Percentiles rank a stretch among this genome's conserved stretches.
Evolutionary conservation across 2,329 filamentous ascomycete genomes (phyloP).

Genomic region (Aspergillus fructus): DNA sequence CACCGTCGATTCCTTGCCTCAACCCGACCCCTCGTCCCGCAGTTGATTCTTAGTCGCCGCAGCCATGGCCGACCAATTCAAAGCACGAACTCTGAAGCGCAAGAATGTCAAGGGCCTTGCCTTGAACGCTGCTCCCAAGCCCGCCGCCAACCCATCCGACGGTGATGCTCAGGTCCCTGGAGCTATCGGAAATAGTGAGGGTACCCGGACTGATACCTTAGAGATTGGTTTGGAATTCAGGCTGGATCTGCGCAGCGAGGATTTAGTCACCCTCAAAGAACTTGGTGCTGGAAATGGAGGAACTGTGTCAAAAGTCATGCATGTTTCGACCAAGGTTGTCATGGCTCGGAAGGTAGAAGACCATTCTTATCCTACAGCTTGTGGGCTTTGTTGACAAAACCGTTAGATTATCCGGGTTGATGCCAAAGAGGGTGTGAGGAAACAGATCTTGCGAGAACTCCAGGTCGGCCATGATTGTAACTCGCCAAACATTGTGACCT

Average conservation of each 20-base stretch:
- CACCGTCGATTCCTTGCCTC: constrained; percentile 1
- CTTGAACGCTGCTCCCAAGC: constrained; percentile 74
- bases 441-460: constrained; percentile 93
- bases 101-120: constrained; percentile 98
- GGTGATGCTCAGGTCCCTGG: constrained; percentile 65
- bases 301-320: constrained; percentile 96
- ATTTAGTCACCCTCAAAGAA: constrained; percentile 90
- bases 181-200: constrained; percentile 57
- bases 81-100: constrained; percentile 84
- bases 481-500: constrained; percentile 94
- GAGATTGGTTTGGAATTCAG: constrained; percentile 99
- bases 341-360: constrained; percentile 93
- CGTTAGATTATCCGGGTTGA: constrained; percentile 91
- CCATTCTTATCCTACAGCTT: constrained; percentile 3
- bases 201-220: constrained; percentile 67
- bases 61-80: constrained; percentile 61
- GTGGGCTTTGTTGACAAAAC: constrained; percentile 8
- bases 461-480: constrained; percentile 99
- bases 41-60: constrained; percentile 3
- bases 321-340: constrained; percentile 88
- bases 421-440: constrained; percentile 94
- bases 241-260: constrained; percentile 85
- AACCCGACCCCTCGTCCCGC: constrained; percentile 5
- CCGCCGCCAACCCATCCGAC: constrained; percentile 67
- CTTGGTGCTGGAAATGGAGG: constrained; percentile 94